These are phyloP conservation scores for Phycomyces blakesleeanus DNA, from an alignment of 192 early-diverging fungal species.

Conservation along the genomic window DNA sequence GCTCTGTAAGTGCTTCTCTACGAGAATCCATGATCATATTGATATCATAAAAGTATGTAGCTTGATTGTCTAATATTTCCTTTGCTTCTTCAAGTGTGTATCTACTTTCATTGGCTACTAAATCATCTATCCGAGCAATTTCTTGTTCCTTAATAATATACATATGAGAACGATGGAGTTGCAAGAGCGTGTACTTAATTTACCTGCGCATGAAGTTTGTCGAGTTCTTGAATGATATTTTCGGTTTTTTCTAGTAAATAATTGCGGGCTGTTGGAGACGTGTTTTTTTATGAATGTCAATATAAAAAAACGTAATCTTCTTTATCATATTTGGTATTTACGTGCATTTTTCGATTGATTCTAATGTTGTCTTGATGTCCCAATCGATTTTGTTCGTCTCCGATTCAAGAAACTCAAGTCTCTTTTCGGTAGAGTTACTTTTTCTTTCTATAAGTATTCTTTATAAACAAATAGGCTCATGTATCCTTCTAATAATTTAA, in stretches of 20 bases:
- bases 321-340: background rate
- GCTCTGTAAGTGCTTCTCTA: conserved; percentile 10
- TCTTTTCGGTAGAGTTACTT: no score
- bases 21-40: conserved; percentile 13
- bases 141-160: background rate
- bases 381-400: no score
- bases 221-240: no score
- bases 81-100: conserved; percentile 2
- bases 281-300: background rate
- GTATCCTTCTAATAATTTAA: no score
- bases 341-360: background rate
- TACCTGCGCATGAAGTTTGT: no score
- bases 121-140: background rate
- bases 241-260: no score
- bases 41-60: conserved; percentile 3
- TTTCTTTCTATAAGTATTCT: no score
- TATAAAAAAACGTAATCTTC: background rate
- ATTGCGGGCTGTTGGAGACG: no score
- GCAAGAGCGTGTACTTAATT: background rate
- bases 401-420: no score
- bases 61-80: background rate
- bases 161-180: background rate
- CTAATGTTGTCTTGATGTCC: background rate
- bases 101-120: background rate
- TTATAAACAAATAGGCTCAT: no score